A percentile compares a stretch with the other conserved stretches of the same genome.
Conservation (phyloP, 2,329 filamentous ascomycete genomes). For the Colletotrichum sp. region DNA sequence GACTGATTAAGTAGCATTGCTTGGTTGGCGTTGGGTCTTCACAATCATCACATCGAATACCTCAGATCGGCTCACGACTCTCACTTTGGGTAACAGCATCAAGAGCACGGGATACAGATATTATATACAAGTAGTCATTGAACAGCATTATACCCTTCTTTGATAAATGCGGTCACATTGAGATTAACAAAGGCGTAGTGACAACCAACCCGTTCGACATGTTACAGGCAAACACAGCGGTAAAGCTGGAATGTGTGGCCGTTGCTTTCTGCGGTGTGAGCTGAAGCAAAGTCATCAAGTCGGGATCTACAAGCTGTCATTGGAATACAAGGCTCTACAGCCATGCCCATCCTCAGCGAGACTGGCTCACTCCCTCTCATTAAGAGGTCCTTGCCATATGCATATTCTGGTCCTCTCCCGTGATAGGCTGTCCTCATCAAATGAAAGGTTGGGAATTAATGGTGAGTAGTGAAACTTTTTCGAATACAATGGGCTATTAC, state of each 20-base stretch:
- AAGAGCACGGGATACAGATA: neutral
- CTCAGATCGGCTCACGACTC: neutral
- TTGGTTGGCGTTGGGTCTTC: neutral
- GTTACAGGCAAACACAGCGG: neutral
- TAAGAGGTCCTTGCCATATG: neutral
- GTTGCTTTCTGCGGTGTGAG: neutral
- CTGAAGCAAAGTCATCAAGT: neutral
- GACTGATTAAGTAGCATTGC: neutral
- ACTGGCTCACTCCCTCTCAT: neutral
- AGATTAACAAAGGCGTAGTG: neutral
- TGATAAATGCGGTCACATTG: neutral
- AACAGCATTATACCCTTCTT: neutral
- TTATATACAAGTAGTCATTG: slow-evolving; percentile 6
- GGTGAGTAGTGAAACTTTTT: neutral
- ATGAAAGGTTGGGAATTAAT: neutral
- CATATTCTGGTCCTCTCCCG: neutral
- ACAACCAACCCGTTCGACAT: neutral
- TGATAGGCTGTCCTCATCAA: neutral
- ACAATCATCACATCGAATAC: neutral
- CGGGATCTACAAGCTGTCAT: neutral
- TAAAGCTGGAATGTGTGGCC: neutral
- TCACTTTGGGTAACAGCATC: neutral
- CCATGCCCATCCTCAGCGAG: neutral
- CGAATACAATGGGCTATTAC: neutral
- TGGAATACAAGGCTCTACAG: neutral